These are phyloP conservation scores for Candida coleopterorum DNA, from an alignment of 805 yeast species.

Conservation along the genomic window DNA sequence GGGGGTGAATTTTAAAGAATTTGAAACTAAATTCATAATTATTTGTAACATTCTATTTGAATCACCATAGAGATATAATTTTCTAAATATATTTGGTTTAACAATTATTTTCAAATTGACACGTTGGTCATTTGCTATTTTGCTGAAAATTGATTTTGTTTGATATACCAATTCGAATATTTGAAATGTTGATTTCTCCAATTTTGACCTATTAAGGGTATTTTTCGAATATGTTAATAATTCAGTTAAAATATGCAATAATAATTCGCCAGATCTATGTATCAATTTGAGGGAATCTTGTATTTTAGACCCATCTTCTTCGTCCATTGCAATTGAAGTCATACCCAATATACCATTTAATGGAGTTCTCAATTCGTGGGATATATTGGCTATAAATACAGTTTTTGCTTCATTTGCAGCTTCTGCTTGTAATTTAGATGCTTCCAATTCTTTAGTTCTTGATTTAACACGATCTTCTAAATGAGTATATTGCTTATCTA, in stretches of 20 bases:
- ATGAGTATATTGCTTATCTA: conserved; percentile 76
- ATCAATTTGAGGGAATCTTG: conserved; percentile 76
- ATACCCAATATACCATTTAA: conserved; percentile 93
- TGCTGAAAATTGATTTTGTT: conserved; percentile 77
- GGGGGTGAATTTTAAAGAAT: conserved; percentile 89
- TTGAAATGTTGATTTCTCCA: conserved; percentile 79
- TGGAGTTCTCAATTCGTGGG: conserved; percentile 83
- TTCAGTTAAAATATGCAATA: conserved; percentile 86
- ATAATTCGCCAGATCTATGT: conserved; percentile 84
- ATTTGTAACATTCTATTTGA: conserved; percentile 87
- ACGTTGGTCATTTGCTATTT: conserved; percentile 71
- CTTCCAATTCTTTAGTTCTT: conserved; percentile 83
- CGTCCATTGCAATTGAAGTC: conserved; percentile 92
- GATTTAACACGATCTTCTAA: conserved; percentile 84
- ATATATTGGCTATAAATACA: conserved; percentile 28
- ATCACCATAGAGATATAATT: conserved; percentile 77
- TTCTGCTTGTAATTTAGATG: conserved; percentile 85
- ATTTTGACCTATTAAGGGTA: conserved; percentile 74
- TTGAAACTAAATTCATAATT: conserved; percentile 87
- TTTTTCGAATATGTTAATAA: conserved; percentile 88
- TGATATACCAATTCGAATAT: conserved; percentile 80
- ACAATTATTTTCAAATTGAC: conserved; percentile 63
- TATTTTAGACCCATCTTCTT: conserved; percentile 60
- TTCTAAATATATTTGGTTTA: conserved; percentile 55
- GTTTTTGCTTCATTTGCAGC: conserved; percentile 96